Base-by-base conservation (phyloP, 192 early-diverging fungal species). In the Backusella tarrabulga region DNA sequence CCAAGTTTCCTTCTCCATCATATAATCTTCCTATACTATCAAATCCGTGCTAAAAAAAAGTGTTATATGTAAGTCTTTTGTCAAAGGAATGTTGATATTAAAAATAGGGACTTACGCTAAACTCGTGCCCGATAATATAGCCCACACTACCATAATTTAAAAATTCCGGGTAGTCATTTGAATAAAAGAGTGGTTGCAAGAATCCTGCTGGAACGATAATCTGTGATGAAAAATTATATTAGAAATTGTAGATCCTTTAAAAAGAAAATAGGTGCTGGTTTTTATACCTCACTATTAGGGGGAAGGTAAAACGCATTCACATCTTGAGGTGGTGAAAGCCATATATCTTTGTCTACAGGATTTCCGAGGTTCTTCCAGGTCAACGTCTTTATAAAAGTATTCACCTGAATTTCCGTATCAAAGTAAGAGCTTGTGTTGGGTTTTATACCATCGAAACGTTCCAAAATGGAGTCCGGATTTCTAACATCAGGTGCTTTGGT, bases 101-200 rank as follows among this genome's bases (percentile, higher is more conserved):
- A 46, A n/a, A 34, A 70, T 50, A 34, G 15, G 29, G 6, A 29
- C 77, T 79, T 82, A 84, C 83, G 7, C 75, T 80, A 11, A 86
- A n/a, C n/a, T 86, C 85, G 66, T 84, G 85, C 1, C 90, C 91
- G 23, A 90, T 80, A 8, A 90, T 82, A 29, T 77, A 32, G 11
- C 91, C 91, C 26, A 91, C 82, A 15, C 75, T 85, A 23, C 90
- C 91, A 76, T 84, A 92, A 54, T 91, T 88, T 17, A 93, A 41
- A 71, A 87, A 90, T 17, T 84, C 77, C 9, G 88, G 90, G 21
- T 50, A 76, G 1, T 76, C 67, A 4, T 41, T 21, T 17, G 71
- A 29, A 40, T 85, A 91, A 38, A 78, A 87, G 17, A 90, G 85
- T 6, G 32, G 14, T 21, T 84, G 85, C 19, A 91, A 40, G 17